A percentile compares a stretch with the other conserved stretches of the same genome.
phyloP scores from a whole-genome alignment of 352 stramenopile genomes.

The Thraustochytrium striatum region DNA sequence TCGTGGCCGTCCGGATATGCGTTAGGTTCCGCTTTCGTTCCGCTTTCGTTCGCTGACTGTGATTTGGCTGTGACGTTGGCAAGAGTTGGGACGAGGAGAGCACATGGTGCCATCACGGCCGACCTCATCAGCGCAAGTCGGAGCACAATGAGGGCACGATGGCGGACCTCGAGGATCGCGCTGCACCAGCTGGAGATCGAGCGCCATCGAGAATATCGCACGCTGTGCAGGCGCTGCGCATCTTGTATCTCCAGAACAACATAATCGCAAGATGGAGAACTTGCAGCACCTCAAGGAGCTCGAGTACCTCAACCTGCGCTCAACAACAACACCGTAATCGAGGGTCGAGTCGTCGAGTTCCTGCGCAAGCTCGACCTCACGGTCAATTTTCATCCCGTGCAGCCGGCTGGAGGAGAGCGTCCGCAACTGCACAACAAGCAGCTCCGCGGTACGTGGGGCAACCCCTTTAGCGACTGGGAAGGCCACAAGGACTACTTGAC shows the following conservation, averaged over 20 bases:
- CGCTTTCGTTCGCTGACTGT: too few relatives aligned
- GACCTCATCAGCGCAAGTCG: slow-evolving; percentile 56
- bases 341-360: slow-evolving; percentile 78
- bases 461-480: slow-evolving; percentile 70
- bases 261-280: slow-evolving; percentile 88
- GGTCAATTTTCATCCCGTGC: slow-evolving; percentile 90
- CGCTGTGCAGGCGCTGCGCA: slow-evolving; percentile 80
- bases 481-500: slow-evolving; percentile 76
- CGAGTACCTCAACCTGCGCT: slow-evolving; percentile 89
- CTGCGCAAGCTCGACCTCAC: slow-evolving; percentile 87
- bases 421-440: slow-evolving; percentile 66
- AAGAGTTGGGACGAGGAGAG: too few relatives aligned
- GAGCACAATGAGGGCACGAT: slow-evolving; percentile 89
- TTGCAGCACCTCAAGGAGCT: slow-evolving; percentile 85
- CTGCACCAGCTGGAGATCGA: slow-evolving; percentile 84
- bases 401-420: slow-evolving; percentile 78
- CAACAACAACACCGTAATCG: slow-evolving; percentile 86
- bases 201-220: slow-evolving; percentile 79
- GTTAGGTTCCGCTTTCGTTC: too few relatives aligned
- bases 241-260: slow-evolving; percentile 93
- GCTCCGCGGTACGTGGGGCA: slow-evolving; percentile 85
- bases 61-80: too few relatives aligned
- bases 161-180: slow-evolving; percentile 83
- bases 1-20: too few relatives aligned
- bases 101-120: slow-evolving; percentile 37